Evolutionary conservation across 2,329 filamentous ascomycete genomes (phyloP).

Genomic region (Fusarium miscanthi): DNA sequence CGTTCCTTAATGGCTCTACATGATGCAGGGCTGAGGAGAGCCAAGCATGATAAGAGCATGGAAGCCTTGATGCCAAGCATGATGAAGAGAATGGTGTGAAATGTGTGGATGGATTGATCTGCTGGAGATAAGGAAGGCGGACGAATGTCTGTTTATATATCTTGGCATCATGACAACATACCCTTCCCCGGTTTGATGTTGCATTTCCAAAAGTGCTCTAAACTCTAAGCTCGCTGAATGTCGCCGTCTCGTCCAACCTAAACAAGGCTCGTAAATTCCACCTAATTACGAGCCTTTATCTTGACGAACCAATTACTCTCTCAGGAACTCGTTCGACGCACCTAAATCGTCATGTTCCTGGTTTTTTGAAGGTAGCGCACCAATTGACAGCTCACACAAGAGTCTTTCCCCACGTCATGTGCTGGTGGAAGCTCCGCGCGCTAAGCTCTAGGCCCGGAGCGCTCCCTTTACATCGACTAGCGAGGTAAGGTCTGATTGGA

Average conservation of each 20-base stretch:
- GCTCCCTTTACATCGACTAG: not conserved
- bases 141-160: not conserved
- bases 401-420: not conserved
- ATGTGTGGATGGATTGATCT: not conserved
- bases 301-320: not conserved
- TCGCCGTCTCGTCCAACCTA: not conserved
- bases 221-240: not conserved
- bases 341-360: not conserved
- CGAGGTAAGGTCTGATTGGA: not conserved
- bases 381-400: not conserved
- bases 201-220: not conserved
- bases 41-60: conserved; percentile 8
- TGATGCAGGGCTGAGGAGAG: not conserved
- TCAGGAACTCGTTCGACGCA: accelerated
- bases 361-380: not conserved
- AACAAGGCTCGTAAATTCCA: not conserved
- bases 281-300: accelerated
- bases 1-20: conserved; percentile 10
- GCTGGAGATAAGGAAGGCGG: not conserved
- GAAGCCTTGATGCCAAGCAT: conserved; percentile 20
- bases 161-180: not conserved
- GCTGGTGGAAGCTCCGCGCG: not conserved
- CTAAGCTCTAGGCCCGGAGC: not conserved
- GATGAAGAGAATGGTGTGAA: not conserved
- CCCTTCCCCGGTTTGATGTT: not conserved